Percentiles rank a stretch among this genome's conserved stretches.
These are phyloP conservation scores for Hypoxylon sp. DNA, from an alignment of 2,329 filamentous ascomycete species.

Conservation along the genomic window DNA sequence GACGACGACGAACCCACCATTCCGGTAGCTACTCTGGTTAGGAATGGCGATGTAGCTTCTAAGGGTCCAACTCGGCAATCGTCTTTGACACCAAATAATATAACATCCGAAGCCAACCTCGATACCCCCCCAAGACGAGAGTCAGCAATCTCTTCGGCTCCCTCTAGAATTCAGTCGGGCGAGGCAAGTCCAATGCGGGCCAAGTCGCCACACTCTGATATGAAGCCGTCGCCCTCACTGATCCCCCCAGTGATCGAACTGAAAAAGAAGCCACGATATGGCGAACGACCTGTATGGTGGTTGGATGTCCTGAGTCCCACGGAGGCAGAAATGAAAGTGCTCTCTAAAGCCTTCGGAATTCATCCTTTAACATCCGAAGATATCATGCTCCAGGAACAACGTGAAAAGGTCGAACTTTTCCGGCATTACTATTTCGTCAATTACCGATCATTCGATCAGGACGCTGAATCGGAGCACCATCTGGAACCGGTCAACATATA, in stretches of 20 bases:
- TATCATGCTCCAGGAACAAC: conserved; percentile 96
- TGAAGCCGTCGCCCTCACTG: conserved; percentile 49
- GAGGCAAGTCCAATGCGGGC: conserved; percentile 43
- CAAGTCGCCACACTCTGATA: conserved; percentile 42
- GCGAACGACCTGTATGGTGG: conserved; percentile 95
- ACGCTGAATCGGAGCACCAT: conserved; percentile 88
- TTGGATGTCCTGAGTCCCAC: conserved; percentile 92
- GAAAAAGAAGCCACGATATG: conserved; percentile 65
- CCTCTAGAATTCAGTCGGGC: conserved; percentile 44
- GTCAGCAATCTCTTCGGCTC: conserved; percentile 30
- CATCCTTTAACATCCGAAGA: conserved; percentile 96
- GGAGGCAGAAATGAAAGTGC: conserved; percentile 93
- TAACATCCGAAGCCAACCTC: conserved; percentile 31
- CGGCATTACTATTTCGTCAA: conserved; percentile 99
- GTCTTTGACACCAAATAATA: conserved; percentile 55
- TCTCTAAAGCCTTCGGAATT: conserved; percentile 93
- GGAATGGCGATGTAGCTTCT: conserved; percentile 57
- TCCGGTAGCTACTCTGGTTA: conserved; percentile 47
- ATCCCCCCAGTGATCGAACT: conserved; percentile 43
- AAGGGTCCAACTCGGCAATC: conserved; percentile 62
- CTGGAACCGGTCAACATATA: conserved; percentile 98
- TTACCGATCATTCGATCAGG: conserved; percentile 97
- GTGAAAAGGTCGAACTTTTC: conserved; percentile 98
- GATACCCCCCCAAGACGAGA: conserved; percentile 37
- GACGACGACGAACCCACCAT: conserved; percentile 65